Base-by-base conservation (phyloP, 2,329 filamentous ascomycete genomes). In the Neofusicoccum cordaticola region DNA sequence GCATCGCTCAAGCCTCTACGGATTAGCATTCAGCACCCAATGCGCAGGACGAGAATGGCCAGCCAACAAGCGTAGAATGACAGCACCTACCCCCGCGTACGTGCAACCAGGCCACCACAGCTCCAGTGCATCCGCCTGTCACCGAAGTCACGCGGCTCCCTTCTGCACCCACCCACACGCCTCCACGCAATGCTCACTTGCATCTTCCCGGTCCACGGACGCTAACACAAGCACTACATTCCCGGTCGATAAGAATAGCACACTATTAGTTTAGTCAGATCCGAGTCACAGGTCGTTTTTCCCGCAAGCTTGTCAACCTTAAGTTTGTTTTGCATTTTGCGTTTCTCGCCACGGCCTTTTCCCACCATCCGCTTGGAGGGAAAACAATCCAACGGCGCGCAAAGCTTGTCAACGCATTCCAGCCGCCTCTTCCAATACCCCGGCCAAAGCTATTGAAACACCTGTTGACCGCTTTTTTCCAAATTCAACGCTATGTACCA, bases 321-420 rank as follows among this genome's bases (percentile, higher is more conserved):
- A 39, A 7, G 9, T 11, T 39, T 39, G 37, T 39, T 39, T 39
- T 13, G 13, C 37, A 11, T 39, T 13, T 47, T 47, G 17, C 17
- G 2, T 22, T 56, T 42, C 51, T 41, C 35, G 51, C 17, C 35
- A 41, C 34, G 13, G 4, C 34, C 37, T 27, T 9, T 56, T 6
- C 11, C n/a, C 19, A 12, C 2, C 31, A 35, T 35, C 31, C 8
- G 35, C 22, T 7, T 11, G 17, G 37, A 41, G 37, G 17, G 13
- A 41, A 11, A 22, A 42, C 2, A 27, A 27, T 15, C 41, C 17
- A 27, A 17, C 17, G 17, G 17, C n/a, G 12, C 6, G 12, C 3
- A 47, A 56, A 41, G 35, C 53, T 44, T 44, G 53, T 31, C 53
- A 57, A 57, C 53, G 12, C 39, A 57, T 57, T 57, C 53, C 53